A percentile compares a stretch with the other conserved stretches of the same genome.
These are phyloP conservation scores for Trichoderma sp. DNA, from an alignment of 2,329 filamentous ascomycete genomes.

Conservation along the genomic window DNA sequence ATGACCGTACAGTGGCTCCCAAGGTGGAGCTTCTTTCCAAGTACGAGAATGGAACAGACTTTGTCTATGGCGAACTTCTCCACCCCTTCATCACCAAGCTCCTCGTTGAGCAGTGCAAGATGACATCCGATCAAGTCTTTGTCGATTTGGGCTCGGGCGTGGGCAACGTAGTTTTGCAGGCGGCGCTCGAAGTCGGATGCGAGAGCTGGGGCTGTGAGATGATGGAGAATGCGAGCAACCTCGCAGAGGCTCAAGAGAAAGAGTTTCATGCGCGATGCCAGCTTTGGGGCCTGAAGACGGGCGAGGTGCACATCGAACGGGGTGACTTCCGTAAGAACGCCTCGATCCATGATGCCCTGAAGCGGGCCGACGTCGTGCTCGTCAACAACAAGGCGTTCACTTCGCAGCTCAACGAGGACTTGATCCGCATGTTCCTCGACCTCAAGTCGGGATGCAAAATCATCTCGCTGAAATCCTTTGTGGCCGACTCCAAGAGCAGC, in stretches of 20 bases:
- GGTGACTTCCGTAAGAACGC: constrained; percentile 80
- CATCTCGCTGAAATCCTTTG: constrained; percentile 89
- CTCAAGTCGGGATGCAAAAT: constrained; percentile 87
- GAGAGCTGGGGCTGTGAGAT: constrained; percentile 96
- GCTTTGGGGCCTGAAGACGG: constrained; percentile 83
- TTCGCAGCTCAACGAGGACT: constrained; percentile 76
- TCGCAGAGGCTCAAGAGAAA: constrained; percentile 74
- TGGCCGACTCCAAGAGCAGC: constrained; percentile 72
- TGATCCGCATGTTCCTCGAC: constrained; percentile 89
- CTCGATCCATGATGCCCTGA: constrained; percentile 68
- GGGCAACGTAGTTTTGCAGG: constrained; percentile 91
- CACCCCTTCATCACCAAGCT: constrained; percentile 81
- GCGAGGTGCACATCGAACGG: constrained; percentile 72
- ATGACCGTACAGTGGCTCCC: constrained; percentile 88
- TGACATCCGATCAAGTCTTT: constrained; percentile 83
- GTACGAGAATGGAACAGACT: constrained; percentile 87
- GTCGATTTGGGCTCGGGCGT: constrained; percentile 95
- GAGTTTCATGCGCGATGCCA: constrained; percentile 84
- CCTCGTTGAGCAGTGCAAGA: constrained; percentile 68
- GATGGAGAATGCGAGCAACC: constrained; percentile 83
- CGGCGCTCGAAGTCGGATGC: constrained; percentile 87
- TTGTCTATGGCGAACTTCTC: constrained; percentile 90
- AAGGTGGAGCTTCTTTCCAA: constrained; percentile 78
- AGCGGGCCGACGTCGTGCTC: constrained; percentile 87
- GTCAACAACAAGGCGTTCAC: constrained; percentile 99